Evolutionary conservation across 1,139 yeast species (phyloP).

Genomic region (Sugiyamaella castrensis): DNA sequence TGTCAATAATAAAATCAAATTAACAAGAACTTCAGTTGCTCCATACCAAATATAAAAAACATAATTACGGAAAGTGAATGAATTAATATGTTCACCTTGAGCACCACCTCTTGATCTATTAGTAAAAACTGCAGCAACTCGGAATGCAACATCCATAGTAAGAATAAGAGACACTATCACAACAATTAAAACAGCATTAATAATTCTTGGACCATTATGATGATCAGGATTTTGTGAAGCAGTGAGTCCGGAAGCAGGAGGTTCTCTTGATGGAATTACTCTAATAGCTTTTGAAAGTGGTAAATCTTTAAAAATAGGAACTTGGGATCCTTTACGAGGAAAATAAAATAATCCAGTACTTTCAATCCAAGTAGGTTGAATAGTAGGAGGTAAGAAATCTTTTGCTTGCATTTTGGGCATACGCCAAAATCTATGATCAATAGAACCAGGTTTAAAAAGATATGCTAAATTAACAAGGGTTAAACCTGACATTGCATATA

Average conservation of each 20-base stretch:
- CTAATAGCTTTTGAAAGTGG: slow-evolving; percentile 46
- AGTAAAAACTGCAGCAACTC: slow-evolving; percentile 55
- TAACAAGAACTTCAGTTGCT: slow-evolving; percentile 56
- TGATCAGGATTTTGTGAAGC: slow-evolving; percentile 35
- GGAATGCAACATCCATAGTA: slow-evolving; percentile 54
- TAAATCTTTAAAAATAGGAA: slow-evolving; percentile 41
- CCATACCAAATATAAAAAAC: slow-evolving; percentile 71
- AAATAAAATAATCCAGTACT: slow-evolving; percentile 50
- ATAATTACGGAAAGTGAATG: slow-evolving; percentile 50
- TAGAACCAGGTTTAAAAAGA: slow-evolving; percentile 53
- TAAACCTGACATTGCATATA: slow-evolving; percentile 58
- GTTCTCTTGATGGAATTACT: slow-evolving; percentile 42
- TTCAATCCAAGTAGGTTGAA: slow-evolving; percentile 81
- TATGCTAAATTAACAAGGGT: slow-evolving; percentile 52
- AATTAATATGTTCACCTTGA: slow-evolving; percentile 30
- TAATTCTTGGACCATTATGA: slow-evolving; percentile 46
- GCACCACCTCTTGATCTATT: slow-evolving; percentile 32
- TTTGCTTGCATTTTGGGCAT: slow-evolving; percentile 23
- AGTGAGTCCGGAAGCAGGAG: slow-evolving; percentile 40
- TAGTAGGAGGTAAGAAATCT: slow-evolving; percentile 42
- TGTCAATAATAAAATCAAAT: slow-evolving; percentile 54
- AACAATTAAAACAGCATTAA: slow-evolving; percentile 46
- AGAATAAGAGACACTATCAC: slow-evolving; percentile 51
- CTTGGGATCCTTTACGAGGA: slow-evolving; percentile 29
- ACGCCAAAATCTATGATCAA: slow-evolving; percentile 49